A percentile compares a stretch with the other conserved stretches of the same genome.
phyloP scores from a whole-genome alignment of 441 rosid genomes.

The Syzygium malaccense region DNA sequence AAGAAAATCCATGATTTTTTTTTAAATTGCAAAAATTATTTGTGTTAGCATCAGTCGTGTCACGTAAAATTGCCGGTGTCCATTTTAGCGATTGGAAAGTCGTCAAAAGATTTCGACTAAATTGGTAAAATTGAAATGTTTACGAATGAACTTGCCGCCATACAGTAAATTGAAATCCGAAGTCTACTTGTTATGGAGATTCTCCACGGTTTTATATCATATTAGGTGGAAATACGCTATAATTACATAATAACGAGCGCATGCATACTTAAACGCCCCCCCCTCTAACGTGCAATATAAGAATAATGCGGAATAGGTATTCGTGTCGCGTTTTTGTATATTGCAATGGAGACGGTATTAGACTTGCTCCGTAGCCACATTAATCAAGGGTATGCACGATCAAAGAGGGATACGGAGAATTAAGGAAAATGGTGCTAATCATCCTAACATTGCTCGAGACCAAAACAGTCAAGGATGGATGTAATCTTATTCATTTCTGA shows the following conservation, averaged over 20 bases:
- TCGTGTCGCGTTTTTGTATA: no score
- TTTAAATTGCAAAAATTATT: not conserved
- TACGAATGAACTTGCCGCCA: fast-evolving
- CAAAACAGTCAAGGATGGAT: not conserved
- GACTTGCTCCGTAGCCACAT: not conserved
- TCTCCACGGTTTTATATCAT: not conserved
- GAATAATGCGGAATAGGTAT: not conserved
- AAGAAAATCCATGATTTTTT: not conserved
- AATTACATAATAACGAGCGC: no score
- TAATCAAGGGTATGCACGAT: not conserved
- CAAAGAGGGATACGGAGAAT: not conserved
- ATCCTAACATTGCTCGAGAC: not conserved
- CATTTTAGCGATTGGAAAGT: fast-evolving
- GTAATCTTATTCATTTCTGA: not conserved
- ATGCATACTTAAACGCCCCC: not conserved
- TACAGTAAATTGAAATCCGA: no score
- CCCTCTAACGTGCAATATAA: not conserved
- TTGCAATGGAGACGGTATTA: not conserved
- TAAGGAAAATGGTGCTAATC: no score
- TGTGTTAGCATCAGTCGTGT: fast-evolving
- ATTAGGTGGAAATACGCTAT: not conserved
- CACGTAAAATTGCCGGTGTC: fast-evolving
- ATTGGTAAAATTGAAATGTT: not conserved
- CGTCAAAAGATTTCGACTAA: no score
- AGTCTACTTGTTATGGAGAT: not conserved